A percentile compares a stretch with the other conserved stretches of the same genome.
Evolutionary conservation across 305 asterid genomes (phyloP).

Genomic region (Nicotiana rustica): DNA sequence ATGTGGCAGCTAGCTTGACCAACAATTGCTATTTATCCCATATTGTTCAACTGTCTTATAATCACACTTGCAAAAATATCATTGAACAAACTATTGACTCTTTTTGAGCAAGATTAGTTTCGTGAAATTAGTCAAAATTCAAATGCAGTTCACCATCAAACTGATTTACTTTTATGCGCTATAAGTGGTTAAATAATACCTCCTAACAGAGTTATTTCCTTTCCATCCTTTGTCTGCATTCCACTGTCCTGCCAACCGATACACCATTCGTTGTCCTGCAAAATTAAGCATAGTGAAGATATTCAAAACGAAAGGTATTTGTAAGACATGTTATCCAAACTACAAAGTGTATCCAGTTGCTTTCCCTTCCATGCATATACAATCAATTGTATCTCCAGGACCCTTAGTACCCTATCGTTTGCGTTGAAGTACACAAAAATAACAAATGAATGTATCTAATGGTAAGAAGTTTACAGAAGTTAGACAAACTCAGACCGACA

Average conservation of each 20-base stretch:
- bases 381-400: not conserved
- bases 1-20: not conserved
- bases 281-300: slow-evolving; percentile 6
- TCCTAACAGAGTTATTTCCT: slow-evolving; percentile 82
- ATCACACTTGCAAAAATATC: slow-evolving; percentile 1
- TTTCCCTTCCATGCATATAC: slow-evolving; percentile 21
- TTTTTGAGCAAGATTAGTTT: not conserved
- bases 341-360: slow-evolving; percentile 28
- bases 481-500: not conserved
- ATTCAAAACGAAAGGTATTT: slow-evolving; percentile 5
- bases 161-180: not conserved
- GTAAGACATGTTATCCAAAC: not conserved
- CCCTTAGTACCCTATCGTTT: slow-evolving; percentile 10
- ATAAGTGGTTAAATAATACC: slow-evolving; percentile 40
- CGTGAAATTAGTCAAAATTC: not conserved
- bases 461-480: not conserved
- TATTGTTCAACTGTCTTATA: not conserved
- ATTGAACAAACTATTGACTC: not conserved
- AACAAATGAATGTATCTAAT: not conserved
- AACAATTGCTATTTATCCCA: not conserved
- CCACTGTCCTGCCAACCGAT: slow-evolving; percentile 93
- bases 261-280: slow-evolving; percentile 71
- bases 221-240: slow-evolving; percentile 82
- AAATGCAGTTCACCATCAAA: slow-evolving; percentile 5
- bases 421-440: slow-evolving; percentile 14